Evolutionary conservation across 1,139 yeast species (phyloP), one percentile per base, ranked within the genome.

Genomic region (Kazachstania sp.): DNA sequence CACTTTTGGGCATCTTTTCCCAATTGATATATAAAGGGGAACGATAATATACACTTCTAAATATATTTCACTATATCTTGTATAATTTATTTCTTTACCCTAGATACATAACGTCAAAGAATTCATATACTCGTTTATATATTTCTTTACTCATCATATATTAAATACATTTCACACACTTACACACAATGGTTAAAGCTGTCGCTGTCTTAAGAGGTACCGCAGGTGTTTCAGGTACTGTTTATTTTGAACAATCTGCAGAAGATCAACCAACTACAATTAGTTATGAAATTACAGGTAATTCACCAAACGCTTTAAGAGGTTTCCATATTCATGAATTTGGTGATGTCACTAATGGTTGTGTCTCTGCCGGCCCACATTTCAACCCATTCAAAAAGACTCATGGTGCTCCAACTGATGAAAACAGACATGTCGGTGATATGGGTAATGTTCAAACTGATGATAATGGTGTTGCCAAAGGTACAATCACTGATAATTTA

Each of bases 291-390:
- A 85, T 92, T 64, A 61, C 78, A 47, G 97, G 97, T 66, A 86
- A 87, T 70, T 83, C 81, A 57, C 74, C 97, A 53, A 83, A 86
- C 61, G 88, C 96, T 44, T 72, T 77, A 69, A 84, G 96, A 71
- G 98, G 97, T 45, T 90, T 92, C 95, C 98, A 92, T 77, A 74
- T 92, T 67, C 98, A 92, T 73, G 85, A 86, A 66, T 92, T 90
- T 65, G 98, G 98, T 74, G 98, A 92, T 77, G 87, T 88, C 79
- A 88, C 97, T 73, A 90, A 92, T 69, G 97, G 98, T 44, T 90
- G 97, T 74, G 88, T 96, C 53, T 87, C 97, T 56, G 97, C 98
- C 49, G 98, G 98, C 64, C 96, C 97, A 51, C 98, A 92, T 74
- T 90, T 87, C 81, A 92, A 92, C 79, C 97, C 97, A 57, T 85